A percentile compares a stretch with the other conserved stretches of the same genome.
Conservation (phyloP, 2,329 filamentous ascomycete species). For the Massarina eburnea region DNA sequence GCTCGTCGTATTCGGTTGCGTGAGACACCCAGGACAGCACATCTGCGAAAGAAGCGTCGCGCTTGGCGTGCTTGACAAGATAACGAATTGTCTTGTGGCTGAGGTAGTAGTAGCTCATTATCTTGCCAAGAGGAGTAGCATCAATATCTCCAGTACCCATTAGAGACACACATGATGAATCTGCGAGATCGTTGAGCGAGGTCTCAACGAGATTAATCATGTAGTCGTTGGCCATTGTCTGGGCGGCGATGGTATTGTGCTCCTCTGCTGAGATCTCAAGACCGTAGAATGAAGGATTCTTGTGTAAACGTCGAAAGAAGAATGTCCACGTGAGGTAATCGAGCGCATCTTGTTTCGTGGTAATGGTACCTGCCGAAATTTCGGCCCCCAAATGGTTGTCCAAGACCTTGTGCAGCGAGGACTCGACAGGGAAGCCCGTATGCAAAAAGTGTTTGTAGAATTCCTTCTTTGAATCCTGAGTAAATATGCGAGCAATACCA, state of each 20-base stretch:
- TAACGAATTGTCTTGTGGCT: constrained; percentile 93
- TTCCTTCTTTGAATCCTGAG: constrained; percentile 94
- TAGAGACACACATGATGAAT: constrained; percentile 80
- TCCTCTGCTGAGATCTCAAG: constrained; percentile 91
- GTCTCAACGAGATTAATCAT: constrained; percentile 92
- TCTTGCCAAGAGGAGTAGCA: constrained; percentile 88
- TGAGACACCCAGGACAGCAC: constrained; percentile 89
- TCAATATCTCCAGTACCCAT: constrained; percentile 88
- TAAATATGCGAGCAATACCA: constrained; percentile 95
- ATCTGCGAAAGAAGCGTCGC: constrained; percentile 75
- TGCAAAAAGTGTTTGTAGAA: constrained; percentile 99
- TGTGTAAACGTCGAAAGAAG: constrained; percentile 95
- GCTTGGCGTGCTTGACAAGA: constrained; percentile 74
- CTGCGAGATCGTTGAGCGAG: constrained; percentile 77
- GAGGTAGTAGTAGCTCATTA: constrained; percentile 98
- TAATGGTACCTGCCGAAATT: constrained; percentile 87
- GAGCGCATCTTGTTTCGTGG: constrained; percentile 93
- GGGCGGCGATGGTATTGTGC: constrained; percentile 82
- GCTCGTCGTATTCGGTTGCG: constrained; percentile 94
- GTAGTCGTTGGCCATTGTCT: constrained; percentile 86
- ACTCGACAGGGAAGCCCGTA: constrained; percentile 96
- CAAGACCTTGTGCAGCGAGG: constrained; percentile 90
- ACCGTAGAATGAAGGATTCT: constrained; percentile 98
- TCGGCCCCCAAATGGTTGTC: constrained; percentile 97
- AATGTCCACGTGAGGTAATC: constrained; percentile 99